Percentiles rank a stretch among this genome's conserved stretches.
phyloP scores from a whole-genome alignment of 2,329 filamentous ascomycete species.

The Daldinia sp. region DNA sequence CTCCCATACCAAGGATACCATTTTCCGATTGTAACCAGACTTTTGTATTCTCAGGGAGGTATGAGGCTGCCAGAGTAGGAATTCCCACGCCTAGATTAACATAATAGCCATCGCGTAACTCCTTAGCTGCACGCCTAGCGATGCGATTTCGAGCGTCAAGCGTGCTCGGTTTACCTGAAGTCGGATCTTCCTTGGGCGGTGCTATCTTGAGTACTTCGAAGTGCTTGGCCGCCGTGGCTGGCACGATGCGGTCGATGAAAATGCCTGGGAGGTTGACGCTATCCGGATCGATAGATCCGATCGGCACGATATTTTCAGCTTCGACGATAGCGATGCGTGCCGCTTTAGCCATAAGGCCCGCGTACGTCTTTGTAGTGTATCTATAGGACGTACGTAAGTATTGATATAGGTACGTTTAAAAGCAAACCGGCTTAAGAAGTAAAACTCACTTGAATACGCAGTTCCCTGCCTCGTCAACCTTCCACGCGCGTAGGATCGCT shows the following conservation, averaged over 20 bases:
- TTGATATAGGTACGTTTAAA: background rate
- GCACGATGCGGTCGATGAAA: constrained; percentile 84
- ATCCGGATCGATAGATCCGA: constrained; percentile 78
- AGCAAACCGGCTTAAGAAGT: background rate
- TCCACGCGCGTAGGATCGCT: constrained; percentile 81
- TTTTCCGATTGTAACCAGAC: constrained; percentile 92
- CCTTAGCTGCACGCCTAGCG: constrained; percentile 80
- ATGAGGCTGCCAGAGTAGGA: constrained; percentile 85
- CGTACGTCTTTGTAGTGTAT: constrained; percentile 81
- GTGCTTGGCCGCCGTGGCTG: constrained; percentile 76
- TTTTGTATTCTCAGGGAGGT: constrained; percentile 73
- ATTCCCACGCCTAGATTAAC: constrained; percentile 88
- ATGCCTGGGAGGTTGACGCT: constrained; percentile 84
- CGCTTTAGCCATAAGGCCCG: constrained; percentile 83
- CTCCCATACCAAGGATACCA: constrained; percentile 84
- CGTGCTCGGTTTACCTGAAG: constrained; percentile 59
- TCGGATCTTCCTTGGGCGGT: constrained; percentile 57
- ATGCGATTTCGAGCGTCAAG: constrained; percentile 75
- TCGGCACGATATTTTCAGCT: constrained; percentile 83
- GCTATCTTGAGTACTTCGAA: constrained; percentile 76
- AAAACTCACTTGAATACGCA: constrained; percentile 76
- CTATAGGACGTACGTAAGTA: constrained; percentile 47
- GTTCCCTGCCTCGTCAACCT: constrained; percentile 81
- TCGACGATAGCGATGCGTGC: constrained; percentile 84
- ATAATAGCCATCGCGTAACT: constrained; percentile 83